A percentile compares a stretch with the other conserved stretches of the same genome.
Conservation (phyloP, 345 rosid species). For the Citrus sp. region DNA sequence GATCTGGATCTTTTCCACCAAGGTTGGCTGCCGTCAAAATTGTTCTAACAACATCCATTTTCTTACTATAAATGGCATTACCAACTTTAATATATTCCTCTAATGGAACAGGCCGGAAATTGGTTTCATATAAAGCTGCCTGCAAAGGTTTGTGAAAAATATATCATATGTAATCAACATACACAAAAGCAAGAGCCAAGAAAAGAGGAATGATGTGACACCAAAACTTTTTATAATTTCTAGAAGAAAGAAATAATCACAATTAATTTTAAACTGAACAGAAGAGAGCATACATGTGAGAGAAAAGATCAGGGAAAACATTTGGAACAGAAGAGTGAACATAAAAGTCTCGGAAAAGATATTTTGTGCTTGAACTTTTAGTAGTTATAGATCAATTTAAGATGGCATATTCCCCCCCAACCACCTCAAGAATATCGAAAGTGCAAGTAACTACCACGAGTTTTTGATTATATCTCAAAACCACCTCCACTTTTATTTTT, state of each 20-base stretch:
- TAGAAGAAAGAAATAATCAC: neutral
- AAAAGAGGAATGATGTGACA: neutral
- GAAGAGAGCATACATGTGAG: neutral
- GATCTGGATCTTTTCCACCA: constrained; percentile 97
- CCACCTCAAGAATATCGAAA: too few species aligned
- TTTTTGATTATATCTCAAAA: too few species aligned
- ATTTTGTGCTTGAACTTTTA: neutral
- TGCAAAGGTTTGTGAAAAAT: constrained; percentile 26
- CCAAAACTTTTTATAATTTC: neutral
- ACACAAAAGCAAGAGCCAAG: neutral
- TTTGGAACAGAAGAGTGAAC: neutral
- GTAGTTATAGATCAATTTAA: neutral
- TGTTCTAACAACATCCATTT: constrained; percentile 77
- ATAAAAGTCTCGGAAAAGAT: neutral
- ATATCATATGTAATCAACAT: constrained; percentile 2
- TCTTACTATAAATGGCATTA: constrained; percentile 74
- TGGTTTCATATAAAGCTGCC: constrained; percentile 94
- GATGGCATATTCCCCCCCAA: too few species aligned
- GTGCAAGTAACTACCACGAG: too few species aligned
- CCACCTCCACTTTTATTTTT: too few species aligned
- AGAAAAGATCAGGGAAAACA: neutral
- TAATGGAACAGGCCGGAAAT: constrained; percentile 94
- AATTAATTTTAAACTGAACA: neutral
- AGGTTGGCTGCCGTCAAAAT: constrained; percentile 60
- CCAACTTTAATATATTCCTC: constrained; percentile 91